phyloP scores from a whole-genome alignment of 208 protist species.

The Jaenimonas drosophilae region DNA sequence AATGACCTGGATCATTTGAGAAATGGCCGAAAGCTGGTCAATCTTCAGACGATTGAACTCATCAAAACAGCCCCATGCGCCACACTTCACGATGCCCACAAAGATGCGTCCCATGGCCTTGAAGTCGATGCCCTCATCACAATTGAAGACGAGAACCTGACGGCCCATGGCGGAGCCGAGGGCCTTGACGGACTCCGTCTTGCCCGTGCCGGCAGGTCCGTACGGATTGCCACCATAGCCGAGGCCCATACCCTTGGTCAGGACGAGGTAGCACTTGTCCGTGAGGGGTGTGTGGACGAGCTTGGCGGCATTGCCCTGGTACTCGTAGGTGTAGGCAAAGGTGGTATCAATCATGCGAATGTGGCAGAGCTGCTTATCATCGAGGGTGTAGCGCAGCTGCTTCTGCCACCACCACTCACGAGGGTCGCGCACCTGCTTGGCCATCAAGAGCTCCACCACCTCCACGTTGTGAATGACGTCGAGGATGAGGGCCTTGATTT shows the following conservation, averaged over 20 bases:
- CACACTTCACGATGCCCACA: conserved; percentile 91
- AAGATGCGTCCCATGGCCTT: conserved; percentile 92
- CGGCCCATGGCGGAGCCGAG: conserved; percentile 88
- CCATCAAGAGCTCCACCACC: conserved; percentile 80
- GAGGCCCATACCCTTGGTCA: conserved; percentile 96
- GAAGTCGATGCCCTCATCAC: conserved; percentile 93
- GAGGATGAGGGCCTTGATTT: conserved; percentile 92
- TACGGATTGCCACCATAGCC: conserved; percentile 96
- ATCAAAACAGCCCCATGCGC: conserved; percentile 93
- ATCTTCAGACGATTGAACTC: conserved; percentile 94
- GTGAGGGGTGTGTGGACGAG: conserved; percentile 92
- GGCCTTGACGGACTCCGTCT: conserved; percentile 96
- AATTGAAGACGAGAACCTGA: conserved; percentile 94
- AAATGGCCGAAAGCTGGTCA: conserved; percentile 92
- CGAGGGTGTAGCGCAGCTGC: conserved; percentile 93
- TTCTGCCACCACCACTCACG: conserved; percentile 95
- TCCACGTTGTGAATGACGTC: conserved; percentile 95
- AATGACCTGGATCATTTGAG: conserved; percentile 92
- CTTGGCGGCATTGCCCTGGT: conserved; percentile 91
- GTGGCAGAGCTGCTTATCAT: conserved; percentile 36
- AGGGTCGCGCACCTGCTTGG: conserved; percentile 23
- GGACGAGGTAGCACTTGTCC: conserved; percentile 94
- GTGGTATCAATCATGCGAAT: conserved; percentile 90
- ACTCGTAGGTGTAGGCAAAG: conserved; percentile 96
- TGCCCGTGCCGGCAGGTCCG: conserved; percentile 96